Conservation (phyloP, 2,329 filamentous ascomycete genomes). For the Neurospora sp. region DNA sequence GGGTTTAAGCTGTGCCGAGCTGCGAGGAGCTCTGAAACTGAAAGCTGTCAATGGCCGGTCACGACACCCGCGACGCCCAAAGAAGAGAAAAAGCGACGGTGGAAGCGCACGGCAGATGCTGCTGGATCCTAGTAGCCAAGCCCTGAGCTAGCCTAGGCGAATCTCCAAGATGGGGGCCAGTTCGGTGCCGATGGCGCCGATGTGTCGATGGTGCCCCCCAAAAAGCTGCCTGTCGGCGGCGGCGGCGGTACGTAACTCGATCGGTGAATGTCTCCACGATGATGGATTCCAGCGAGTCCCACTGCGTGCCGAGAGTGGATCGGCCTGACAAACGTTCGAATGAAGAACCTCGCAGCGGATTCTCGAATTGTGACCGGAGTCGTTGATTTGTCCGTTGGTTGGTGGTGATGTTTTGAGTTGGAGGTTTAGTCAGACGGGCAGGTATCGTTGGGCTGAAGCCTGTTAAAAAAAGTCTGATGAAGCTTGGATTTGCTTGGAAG, state of each 20-base stretch:
- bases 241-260: background rate
- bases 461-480: background rate
- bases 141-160: background rate
- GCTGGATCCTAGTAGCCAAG: background rate
- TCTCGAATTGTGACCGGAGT: background rate
- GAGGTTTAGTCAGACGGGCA: background rate
- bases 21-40: background rate
- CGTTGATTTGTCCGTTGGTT: background rate
- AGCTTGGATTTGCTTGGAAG: background rate
- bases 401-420: background rate
- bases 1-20: background rate
- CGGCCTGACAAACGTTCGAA: background rate
- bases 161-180: background rate
- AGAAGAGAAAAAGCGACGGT: background rate
- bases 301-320: background rate
- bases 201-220: background rate
- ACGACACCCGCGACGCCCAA: background rate
- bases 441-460: background rate
- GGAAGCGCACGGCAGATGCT: background rate
- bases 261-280: background rate
- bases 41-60: background rate
- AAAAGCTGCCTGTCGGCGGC: background rate
- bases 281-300: background rate
- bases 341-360: background rate
- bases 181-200: background rate